Evolutionary conservation across 768 basidiomycete genomes (phyloP).

Genomic region (Panus rudis): DNA sequence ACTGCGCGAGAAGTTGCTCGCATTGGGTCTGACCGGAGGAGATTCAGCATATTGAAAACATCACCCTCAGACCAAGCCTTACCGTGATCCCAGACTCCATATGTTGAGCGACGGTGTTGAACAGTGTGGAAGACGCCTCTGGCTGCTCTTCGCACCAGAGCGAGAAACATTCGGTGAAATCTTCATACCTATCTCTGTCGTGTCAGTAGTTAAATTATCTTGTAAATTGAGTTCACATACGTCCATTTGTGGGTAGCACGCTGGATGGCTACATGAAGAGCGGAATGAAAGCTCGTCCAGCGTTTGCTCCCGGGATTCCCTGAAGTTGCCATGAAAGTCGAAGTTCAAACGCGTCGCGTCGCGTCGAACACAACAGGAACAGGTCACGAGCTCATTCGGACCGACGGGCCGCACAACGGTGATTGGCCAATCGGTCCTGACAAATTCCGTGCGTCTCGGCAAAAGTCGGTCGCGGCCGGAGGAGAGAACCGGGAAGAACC

Average conservation of each 20-base stretch:
- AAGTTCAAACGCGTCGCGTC: too few relatives aligned
- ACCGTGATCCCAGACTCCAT: constrained; percentile 58
- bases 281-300: constrained; percentile 45
- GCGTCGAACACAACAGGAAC: too few relatives aligned
- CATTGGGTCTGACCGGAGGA: constrained; percentile 44
- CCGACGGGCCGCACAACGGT: too few relatives aligned
- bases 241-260: constrained; percentile 48
- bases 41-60: not conserved
- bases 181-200: constrained; percentile 32
- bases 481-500: too few relatives aligned
- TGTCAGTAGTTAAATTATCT: not conserved
- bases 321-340: too few relatives aligned
- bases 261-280: constrained; percentile 46
- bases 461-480: too few relatives aligned
- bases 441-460: too few relatives aligned
- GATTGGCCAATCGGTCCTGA: too few relatives aligned
- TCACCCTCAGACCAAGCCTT: constrained; percentile 1
- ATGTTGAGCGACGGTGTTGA: constrained; percentile 60
- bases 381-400: too few relatives aligned
- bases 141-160: constrained; percentile 32
- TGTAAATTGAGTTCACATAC: constrained; percentile 27
- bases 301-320: constrained; percentile 34
- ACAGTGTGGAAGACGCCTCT: constrained; percentile 25
- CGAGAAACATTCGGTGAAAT: constrained; percentile 36
- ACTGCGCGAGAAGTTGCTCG: constrained; percentile 62